A percentile compares a stretch with the other conserved stretches of the same genome.
These are phyloP conservation scores for Magnolia kwangsiensis DNA, from an alignment of 164 flowering plant species.

Conservation along the genomic window DNA sequence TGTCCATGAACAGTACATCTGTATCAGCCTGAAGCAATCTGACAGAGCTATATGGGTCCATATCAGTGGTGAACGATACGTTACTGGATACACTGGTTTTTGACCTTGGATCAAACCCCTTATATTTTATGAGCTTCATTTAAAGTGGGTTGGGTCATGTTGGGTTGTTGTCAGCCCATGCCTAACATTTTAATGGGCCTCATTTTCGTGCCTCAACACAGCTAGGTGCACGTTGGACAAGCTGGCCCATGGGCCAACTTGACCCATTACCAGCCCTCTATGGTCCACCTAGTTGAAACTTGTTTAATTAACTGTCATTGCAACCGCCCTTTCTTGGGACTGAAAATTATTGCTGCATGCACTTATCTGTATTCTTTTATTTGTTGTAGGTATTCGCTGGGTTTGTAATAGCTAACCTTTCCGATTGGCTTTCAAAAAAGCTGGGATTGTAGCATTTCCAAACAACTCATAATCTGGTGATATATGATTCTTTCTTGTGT, in stretches of 20 bases:
- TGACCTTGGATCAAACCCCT: no score
- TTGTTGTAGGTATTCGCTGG: slow-evolving; percentile 83
- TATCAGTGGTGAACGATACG: no score
- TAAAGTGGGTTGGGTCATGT: no score
- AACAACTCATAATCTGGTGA: not conserved
- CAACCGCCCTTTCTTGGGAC: not conserved
- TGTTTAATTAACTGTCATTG: no score
- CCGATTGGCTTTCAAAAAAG: slow-evolving; percentile 59
- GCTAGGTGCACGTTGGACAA: not conserved
- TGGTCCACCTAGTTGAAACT: not conserved
- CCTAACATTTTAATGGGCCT: not conserved
- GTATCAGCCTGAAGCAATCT: no score
- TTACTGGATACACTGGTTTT: no score
- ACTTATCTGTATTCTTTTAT: not conserved
- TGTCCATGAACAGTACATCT: no score
- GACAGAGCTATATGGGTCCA: no score
- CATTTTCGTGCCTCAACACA: no score
- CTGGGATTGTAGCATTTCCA: slow-evolving; percentile 57
- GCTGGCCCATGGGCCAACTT: not conserved
- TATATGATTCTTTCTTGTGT: not conserved
- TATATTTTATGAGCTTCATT: no score
- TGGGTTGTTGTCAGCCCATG: no score
- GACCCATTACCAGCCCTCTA: not conserved
- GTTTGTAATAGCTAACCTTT: slow-evolving; percentile 79
- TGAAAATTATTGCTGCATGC: not conserved